Percentiles rank a stretch among this genome's conserved stretches.
Conservation (phyloP, 176 grass and related monocot genomes). For the Triticum urartu region DNA sequence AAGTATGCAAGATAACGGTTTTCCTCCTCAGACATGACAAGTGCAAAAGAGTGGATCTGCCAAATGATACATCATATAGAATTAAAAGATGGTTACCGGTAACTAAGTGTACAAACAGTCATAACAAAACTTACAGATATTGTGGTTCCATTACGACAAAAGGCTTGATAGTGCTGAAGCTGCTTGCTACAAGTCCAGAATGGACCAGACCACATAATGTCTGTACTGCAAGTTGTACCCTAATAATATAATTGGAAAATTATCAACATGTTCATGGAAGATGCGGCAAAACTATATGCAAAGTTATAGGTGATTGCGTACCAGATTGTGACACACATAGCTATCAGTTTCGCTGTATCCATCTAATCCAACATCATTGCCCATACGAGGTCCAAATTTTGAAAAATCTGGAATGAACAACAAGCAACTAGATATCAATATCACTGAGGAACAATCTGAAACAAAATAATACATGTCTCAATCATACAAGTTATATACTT, state of each 20-base stretch:
- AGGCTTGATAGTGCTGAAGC: slow-evolving; percentile 82
- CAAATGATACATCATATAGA: slow-evolving; percentile 29
- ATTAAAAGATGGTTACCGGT: not conserved
- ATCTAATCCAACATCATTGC: slow-evolving; percentile 41
- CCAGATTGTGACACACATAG: slow-evolving; percentile 48
- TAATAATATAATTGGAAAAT: slow-evolving; percentile 14
- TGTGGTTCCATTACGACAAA: slow-evolving; percentile 76
- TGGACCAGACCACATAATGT: slow-evolving; percentile 90
- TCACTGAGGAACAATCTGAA: not conserved
- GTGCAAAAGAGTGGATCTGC: slow-evolving; percentile 83
- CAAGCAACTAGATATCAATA: not conserved
- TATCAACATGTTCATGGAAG: slow-evolving; percentile 5
- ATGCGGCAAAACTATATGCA: slow-evolving; percentile 16
- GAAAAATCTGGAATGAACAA: slow-evolving; percentile 38
- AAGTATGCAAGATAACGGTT: slow-evolving; percentile 92
- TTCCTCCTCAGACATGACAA: slow-evolving; percentile 93
- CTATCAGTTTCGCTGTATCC: slow-evolving; percentile 48
- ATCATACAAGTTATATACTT: slow-evolving; percentile 6
- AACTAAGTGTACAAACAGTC: not conserved
- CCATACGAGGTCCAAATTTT: slow-evolving; percentile 34
- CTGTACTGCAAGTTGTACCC: slow-evolving; percentile 60
- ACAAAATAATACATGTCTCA: slow-evolving; percentile 1
- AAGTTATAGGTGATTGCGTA: slow-evolving; percentile 35
- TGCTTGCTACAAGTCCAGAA: slow-evolving; percentile 95
- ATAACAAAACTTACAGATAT: slow-evolving; percentile 63